Conservation (phyloP, 164 flowering plant genomes). For the Hamamelis virginiana region DNA sequence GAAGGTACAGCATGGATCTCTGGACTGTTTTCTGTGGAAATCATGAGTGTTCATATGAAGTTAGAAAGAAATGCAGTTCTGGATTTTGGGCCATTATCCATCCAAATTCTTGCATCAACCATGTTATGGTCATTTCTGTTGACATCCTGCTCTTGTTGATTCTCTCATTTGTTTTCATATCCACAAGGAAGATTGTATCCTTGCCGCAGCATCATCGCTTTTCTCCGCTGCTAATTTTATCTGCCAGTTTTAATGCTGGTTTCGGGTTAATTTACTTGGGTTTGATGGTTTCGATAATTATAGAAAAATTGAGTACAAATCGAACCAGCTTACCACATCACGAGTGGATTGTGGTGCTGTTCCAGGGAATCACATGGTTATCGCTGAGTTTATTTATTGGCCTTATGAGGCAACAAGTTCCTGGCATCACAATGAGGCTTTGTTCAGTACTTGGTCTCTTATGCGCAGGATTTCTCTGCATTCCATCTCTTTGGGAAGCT, state of each 20-base stretch:
- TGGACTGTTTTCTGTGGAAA: constrained; percentile 45
- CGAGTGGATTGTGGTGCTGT: constrained; percentile 38
- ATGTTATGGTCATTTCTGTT: constrained; percentile 34
- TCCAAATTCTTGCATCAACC: constrained; percentile 49
- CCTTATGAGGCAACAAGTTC: constrained; percentile 19
- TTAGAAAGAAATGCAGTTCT: constrained; percentile 18
- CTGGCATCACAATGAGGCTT: constrained; percentile 26
- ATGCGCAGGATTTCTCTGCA: constrained; percentile 36
- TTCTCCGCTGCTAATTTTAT: constrained; percentile 16
- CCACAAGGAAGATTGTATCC: constrained; percentile 4
- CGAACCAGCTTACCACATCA: constrained; percentile 34
- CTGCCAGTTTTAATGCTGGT: constrained; percentile 36
- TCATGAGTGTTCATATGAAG: constrained; percentile 15
- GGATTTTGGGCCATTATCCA: constrained; percentile 14
- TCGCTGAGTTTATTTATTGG: constrained; percentile 29
- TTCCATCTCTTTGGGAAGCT: constrained; percentile 31
- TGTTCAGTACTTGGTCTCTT: constrained; percentile 36
- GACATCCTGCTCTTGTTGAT: constrained; percentile 40
- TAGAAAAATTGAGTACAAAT: constrained; percentile 17
- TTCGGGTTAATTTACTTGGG: constrained; percentile 43
- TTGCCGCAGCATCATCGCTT: constrained; percentile 5
- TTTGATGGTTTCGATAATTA: constrained; percentile 39
- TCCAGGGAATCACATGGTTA: constrained; percentile 60
- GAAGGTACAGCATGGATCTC: constrained; percentile 5
- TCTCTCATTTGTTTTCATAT: constrained; percentile 25